Evolutionary conservation across 805 yeast genomes (phyloP), one percentile per base, ranked within the genome.

Genomic region (Dipodascopsis uninucleata): DNA sequence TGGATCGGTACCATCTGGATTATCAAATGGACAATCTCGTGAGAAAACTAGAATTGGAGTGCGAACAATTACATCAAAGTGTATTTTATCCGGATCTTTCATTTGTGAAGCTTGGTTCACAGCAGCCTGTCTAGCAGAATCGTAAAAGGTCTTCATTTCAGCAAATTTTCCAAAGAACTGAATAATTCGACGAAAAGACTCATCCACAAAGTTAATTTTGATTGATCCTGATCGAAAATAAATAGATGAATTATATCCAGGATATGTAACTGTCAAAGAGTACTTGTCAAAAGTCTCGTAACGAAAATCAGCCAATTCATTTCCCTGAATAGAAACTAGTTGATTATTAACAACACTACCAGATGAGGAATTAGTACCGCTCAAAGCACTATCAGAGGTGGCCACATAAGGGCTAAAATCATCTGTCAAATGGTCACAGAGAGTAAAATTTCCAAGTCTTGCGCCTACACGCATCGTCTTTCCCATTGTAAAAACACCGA

Each of bases 31-130:
- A 24, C 72, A 68, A 0, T 76, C 51, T 41, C 72, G 72, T 0
- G 97, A 96, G 58, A 88, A 87, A 1, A 82, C 78, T 28, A 93
- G 69, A 7, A 82, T 82, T 0, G 98, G 99, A 1, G 97, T 86
- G 41, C 77, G 74, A 12, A 93, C 71, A 14, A 77, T 64, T 26
- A 94, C 65, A 56, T 89, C 84, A 60, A 89, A 75, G 52, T 80
- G 79, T 65, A 88, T 79, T 53, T 72, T 75, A 36, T 69, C 74
- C 0, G 85, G 75, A 12, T 69, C 71, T 33, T 75, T 75, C 33
- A 81, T 71, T 51, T 78, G 79, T 34, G 70, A 78, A 0, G 93
- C 93, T 61, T 85, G 95, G 55, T 82, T 77, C 55, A 87, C 76
- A 0, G 97, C 96, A 8, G 88, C 85, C 58, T 82, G 86, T 46